Evolutionary conservation across 257 asterid species (phyloP).

Genomic region (Solanum piurae): DNA sequence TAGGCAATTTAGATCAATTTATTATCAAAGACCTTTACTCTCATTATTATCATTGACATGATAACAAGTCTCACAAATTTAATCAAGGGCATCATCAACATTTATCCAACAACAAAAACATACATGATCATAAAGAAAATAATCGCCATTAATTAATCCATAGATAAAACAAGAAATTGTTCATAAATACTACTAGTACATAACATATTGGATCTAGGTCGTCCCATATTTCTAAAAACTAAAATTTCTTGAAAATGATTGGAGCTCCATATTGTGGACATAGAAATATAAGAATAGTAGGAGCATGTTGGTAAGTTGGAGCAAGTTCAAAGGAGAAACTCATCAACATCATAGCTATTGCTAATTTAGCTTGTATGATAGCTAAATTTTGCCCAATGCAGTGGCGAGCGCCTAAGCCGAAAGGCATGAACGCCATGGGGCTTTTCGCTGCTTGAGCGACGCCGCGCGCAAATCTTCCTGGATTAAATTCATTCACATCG

Average conservation of each 20-base stretch:
- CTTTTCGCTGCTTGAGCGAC: conserved; percentile 59
- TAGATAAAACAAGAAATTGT: not conserved
- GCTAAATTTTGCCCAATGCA: conserved; percentile 91
- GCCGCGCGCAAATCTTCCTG: conserved; percentile 61
- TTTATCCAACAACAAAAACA: not conserved
- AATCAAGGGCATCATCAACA: not conserved
- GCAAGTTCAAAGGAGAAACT: conserved; percentile 58
- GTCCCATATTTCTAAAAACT: not conserved
- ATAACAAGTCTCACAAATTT: not conserved
- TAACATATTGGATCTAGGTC: not conserved
- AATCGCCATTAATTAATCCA: not conserved
- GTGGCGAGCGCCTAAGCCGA: conserved; percentile 72
- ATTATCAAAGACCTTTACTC: not conserved
- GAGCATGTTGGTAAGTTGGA: conserved; percentile 67
- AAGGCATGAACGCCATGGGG: conserved; percentile 79
- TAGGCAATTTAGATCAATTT: not conserved
- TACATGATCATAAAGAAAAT: not conserved
- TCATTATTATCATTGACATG: not conserved
- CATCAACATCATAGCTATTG: conserved; percentile 62
- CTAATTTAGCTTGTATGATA: conserved; percentile 63
- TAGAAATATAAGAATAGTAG: conserved; percentile 49
- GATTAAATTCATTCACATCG: conserved; percentile 74
- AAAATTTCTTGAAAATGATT: conserved; percentile 53
- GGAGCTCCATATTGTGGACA: conserved; percentile 90
- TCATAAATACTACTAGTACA: not conserved